These are phyloP conservation scores for Geranomyces michiganensis DNA, from an alignment of 192 early-diverging fungal genomes.

Conservation along the genomic window DNA sequence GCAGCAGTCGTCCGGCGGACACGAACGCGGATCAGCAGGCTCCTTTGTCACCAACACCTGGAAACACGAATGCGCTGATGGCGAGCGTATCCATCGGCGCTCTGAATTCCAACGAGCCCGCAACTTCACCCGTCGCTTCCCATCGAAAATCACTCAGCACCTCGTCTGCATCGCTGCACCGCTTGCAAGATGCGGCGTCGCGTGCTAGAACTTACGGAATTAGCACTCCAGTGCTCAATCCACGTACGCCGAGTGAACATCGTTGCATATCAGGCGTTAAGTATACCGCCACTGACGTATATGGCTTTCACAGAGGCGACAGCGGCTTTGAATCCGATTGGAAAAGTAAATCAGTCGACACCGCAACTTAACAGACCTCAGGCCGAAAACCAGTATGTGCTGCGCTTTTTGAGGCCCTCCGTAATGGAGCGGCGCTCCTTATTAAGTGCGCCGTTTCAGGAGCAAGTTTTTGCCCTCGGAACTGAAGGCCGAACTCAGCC, in stretches of 20 bases:
- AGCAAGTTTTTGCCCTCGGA: slow-evolving; percentile 39
- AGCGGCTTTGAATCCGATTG: slow-evolving; percentile 57
- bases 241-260: slow-evolving; percentile 39
- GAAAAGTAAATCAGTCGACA: slow-evolving; percentile 15
- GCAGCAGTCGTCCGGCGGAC: background rate
- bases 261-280: background rate
- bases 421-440: background rate
- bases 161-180: slow-evolving; percentile 7
- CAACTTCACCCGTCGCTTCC: background rate
- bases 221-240: slow-evolving; percentile 50
- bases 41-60: background rate
- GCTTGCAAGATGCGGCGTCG: slow-evolving; percentile 13
- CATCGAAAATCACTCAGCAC: slow-evolving; percentile 25
- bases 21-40: background rate
- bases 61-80: background rate
- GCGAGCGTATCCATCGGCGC: slow-evolving; percentile 10
- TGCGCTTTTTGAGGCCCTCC: slow-evolving; percentile 13
- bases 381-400: slow-evolving; percentile 15
- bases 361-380: slow-evolving; percentile 6
- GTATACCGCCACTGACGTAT: background rate
- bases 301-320: slow-evolving; percentile 50
- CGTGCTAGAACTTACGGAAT: slow-evolving; percentile 36
- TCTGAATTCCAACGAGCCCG: background rate
- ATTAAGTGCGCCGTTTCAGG: slow-evolving; percentile 10
- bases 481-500: slow-evolving; percentile 69